Percentiles rank a stretch among this genome's conserved stretches.
phyloP scores from a whole-genome alignment of 495 filamentous ascomycete genomes.

The Astrothelium subdiscretum region DNA sequence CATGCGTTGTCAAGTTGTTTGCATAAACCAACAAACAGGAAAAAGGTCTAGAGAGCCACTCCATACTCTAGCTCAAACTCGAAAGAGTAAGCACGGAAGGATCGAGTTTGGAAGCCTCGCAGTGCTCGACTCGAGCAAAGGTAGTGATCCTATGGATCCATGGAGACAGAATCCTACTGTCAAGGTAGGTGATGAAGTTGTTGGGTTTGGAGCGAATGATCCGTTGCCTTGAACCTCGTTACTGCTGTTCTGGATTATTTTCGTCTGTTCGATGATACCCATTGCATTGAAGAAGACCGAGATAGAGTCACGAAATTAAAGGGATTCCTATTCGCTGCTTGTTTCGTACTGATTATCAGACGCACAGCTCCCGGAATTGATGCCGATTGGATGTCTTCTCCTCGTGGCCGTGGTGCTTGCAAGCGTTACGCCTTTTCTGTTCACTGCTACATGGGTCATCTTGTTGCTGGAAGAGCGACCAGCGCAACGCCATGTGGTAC shows the following conservation, averaged over 20 bases:
- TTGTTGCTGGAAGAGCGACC: not conserved
- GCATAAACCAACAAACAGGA: constrained; percentile 75
- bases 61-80: constrained; percentile 71
- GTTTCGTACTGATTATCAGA: not conserved
- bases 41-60: constrained; percentile 74
- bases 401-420: not conserved
- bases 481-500: constrained; percentile 1
- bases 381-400: not conserved
- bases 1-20: constrained; percentile 89
- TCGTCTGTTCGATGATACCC: constrained; percentile 1
- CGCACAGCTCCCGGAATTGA: not conserved
- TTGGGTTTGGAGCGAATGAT: constrained; percentile 1
- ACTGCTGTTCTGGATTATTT: not conserved
- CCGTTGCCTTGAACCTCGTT: not conserved
- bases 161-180: not conserved
- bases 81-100: constrained; percentile 4
- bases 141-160: not conserved
- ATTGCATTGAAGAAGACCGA: not conserved
- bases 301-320: not conserved
- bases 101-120: constrained; percentile 2
- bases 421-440: not conserved
- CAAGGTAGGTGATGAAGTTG: not conserved
- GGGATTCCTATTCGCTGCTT: not conserved
- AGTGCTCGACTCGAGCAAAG: not conserved
- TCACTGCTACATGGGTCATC: not conserved